Conservation (phyloP, 2,329 filamentous ascomycete species). For the Fusarium buxicola region DNA sequence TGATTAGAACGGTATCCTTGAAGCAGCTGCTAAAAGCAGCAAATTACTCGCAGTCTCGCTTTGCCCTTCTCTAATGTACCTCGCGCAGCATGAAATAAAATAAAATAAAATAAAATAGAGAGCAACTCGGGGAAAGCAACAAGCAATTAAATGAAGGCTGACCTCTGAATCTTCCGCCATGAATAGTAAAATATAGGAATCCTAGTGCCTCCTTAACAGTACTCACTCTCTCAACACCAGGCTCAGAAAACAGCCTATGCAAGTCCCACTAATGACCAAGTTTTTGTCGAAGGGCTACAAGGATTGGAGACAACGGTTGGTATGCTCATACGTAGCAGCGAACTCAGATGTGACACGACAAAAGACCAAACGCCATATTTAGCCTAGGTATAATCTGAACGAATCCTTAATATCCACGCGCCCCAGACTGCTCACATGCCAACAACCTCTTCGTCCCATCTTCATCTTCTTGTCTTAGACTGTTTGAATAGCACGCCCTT, state of each 20-base stretch:
- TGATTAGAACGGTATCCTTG: background rate
- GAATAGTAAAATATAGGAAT: too few relatives aligned
- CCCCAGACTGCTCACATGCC: slow-evolving; percentile 32
- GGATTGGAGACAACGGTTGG: background rate
- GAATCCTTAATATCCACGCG: slow-evolving; percentile 39
- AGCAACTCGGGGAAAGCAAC: background rate
- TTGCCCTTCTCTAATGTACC: too few relatives aligned
- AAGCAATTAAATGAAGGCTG: slow-evolving; percentile 7
- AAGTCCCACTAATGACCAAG: too few relatives aligned
- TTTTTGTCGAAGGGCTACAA: too few relatives aligned
- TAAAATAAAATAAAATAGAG: background rate
- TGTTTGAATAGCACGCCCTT: slow-evolving; percentile 29
- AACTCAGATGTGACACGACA: slow-evolving; percentile 19
- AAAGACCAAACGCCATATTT: slow-evolving; percentile 38
- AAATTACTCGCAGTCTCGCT: too few relatives aligned
- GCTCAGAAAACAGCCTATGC: too few relatives aligned
- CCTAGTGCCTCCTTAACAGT: too few relatives aligned
- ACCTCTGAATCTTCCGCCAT: slow-evolving; percentile 1
- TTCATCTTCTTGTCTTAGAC: slow-evolving; percentile 15
- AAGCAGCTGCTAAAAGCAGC: background rate
- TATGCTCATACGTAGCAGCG: background rate
- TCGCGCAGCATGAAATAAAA: too few relatives aligned
- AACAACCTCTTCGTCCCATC: slow-evolving; percentile 7
- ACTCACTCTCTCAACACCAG: too few relatives aligned
- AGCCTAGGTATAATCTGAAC: slow-evolving; percentile 47